These are phyloP conservation scores for Trichoderma sp. DNA, from an alignment of 2,329 filamentous ascomycete genomes.

Conservation along the genomic window DNA sequence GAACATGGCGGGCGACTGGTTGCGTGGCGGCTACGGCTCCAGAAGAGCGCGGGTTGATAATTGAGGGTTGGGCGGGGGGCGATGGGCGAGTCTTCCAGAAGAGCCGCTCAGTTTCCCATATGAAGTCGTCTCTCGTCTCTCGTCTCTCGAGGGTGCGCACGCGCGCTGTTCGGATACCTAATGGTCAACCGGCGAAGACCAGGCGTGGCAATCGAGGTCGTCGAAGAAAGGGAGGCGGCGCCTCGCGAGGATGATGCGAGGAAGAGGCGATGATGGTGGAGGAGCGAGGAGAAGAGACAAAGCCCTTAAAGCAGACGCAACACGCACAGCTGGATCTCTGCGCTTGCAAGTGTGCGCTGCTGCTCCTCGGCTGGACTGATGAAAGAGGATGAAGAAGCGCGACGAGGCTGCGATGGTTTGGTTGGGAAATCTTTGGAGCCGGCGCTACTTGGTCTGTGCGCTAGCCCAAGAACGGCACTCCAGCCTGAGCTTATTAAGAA, in stretches of 20 bases:
- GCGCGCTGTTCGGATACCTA: background rate
- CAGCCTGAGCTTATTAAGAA: background rate
- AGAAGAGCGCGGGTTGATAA: background rate
- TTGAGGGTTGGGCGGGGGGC: background rate
- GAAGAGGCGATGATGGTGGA: background rate
- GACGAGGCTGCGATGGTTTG: constrained; percentile 20
- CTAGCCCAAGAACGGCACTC: background rate
- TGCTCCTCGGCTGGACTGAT: constrained; percentile 9
- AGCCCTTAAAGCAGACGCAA: constrained; percentile 16
- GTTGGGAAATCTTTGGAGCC: constrained; percentile 16
- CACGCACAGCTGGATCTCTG: constrained; percentile 10
- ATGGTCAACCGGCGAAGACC: background rate
- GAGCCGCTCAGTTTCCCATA: background rate
- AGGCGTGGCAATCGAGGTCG: background rate
- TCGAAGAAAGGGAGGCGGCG: background rate
- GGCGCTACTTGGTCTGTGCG: constrained; percentile 17
- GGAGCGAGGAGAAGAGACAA: background rate
- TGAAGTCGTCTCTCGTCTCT: background rate
- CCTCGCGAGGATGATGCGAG: background rate
- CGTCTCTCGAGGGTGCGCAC: background rate
- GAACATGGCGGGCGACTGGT: constrained; percentile 65
- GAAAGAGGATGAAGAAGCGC: constrained; percentile 6
- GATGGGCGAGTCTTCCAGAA: background rate
- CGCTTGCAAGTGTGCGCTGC: constrained; percentile 19
- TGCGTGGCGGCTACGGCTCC: background rate